Evolutionary conservation across 139 green algal species (phyloP).

Genomic region (Spirogloea muscicola): DNA sequence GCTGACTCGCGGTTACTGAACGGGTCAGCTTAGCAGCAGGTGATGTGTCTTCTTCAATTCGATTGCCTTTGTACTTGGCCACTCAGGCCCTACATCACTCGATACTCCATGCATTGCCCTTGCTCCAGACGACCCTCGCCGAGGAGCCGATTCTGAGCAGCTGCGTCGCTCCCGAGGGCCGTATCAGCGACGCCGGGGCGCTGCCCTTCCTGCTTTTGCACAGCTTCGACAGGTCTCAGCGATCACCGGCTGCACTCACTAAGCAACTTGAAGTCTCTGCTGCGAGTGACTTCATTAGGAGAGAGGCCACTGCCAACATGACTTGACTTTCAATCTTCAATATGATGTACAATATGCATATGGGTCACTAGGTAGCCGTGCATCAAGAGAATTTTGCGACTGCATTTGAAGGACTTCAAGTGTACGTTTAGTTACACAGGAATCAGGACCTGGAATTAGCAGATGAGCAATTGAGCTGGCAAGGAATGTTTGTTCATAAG

Average conservation of each 20-base stretch:
- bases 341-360: not conserved
- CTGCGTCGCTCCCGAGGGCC: constrained; percentile 11
- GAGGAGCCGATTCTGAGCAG: constrained; percentile 26
- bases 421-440: too few relatives aligned
- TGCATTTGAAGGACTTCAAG: not conserved
- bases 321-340: not conserved
- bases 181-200: constrained; percentile 1
- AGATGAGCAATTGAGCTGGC: not conserved
- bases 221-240: constrained; percentile 32
- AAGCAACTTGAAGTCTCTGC: not conserved
- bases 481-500: not conserved
- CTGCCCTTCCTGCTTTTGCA: constrained; percentile 35
- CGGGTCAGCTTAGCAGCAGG: too few relatives aligned
- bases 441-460: not conserved
- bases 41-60: too few relatives aligned
- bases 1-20: not conserved
- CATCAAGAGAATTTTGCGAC: not conserved
- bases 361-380: not conserved
- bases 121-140: constrained; percentile 26
- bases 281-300: not conserved
- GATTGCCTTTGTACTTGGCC: too few relatives aligned
- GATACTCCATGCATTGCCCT: not conserved
- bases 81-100: too few relatives aligned
- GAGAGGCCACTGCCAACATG: not conserved
- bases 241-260: not conserved